phyloP scores from a whole-genome alignment of 2,329 filamentous ascomycete genomes.

The Verticillium zaregamsianum region DNA sequence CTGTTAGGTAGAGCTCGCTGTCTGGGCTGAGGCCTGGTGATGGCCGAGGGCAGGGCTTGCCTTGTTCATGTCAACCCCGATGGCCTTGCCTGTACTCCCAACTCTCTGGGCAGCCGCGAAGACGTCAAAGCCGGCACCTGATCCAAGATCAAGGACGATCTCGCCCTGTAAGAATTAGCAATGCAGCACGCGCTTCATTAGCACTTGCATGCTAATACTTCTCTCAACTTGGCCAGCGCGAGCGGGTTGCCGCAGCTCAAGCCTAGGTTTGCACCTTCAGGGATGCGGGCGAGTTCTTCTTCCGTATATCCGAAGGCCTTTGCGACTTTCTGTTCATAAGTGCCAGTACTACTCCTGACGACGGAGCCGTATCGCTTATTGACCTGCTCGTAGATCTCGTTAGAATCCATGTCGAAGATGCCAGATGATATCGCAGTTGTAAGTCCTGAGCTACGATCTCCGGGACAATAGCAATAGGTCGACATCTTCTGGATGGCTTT shows the following conservation, averaged over 20 bases:
- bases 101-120: constrained; percentile 49
- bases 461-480: too few species aligned
- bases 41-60: constrained; percentile 22
- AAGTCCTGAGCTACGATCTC: not conserved
- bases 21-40: not conserved
- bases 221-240: constrained; percentile 39
- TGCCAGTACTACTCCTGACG: constrained; percentile 19
- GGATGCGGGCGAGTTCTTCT: constrained; percentile 40
- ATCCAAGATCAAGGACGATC: constrained; percentile 52
- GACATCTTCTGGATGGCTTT: too few species aligned
- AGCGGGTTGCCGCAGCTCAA: constrained; percentile 52
- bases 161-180: constrained; percentile 39
- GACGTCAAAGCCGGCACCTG: constrained; percentile 54
- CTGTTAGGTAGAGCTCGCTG: not conserved
- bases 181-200: not conserved
- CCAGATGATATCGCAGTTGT: not conserved
- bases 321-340: constrained; percentile 37
- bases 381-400: constrained; percentile 29
- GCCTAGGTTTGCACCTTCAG: constrained; percentile 45
- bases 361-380: constrained; percentile 29
- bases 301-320: constrained; percentile 48
- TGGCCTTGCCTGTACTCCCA: constrained; percentile 40
- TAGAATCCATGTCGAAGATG: constrained; percentile 18
- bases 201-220: constrained; percentile 22
- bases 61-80: constrained; percentile 59